A percentile compares a stretch with the other conserved stretches of the same genome.
Conservation (phyloP, 352 stramenopile species). For the Phytophthora brassicae region DNA sequence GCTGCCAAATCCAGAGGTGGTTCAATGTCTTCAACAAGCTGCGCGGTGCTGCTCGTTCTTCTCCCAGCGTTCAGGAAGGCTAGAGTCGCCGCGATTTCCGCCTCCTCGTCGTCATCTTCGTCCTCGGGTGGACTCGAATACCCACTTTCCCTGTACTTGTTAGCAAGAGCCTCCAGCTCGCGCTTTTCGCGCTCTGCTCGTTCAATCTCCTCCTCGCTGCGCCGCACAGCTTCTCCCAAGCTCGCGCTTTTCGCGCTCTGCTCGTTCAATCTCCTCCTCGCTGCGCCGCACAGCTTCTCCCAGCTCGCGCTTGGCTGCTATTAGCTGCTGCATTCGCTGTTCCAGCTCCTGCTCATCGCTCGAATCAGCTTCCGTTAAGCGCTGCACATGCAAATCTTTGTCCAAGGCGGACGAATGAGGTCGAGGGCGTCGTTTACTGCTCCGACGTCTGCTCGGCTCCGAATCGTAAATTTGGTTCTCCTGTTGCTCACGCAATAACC, state of each 20-base stretch:
- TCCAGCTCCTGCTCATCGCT: constrained; percentile 50
- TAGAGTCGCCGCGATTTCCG: constrained; percentile 28
- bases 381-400: constrained; percentile 26
- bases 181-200: constrained; percentile 34
- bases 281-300: constrained; percentile 39
- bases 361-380: constrained; percentile 27
- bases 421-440: constrained; percentile 15
- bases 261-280: constrained; percentile 33
- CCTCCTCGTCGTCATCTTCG: constrained; percentile 30
- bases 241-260: constrained; percentile 35
- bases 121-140: constrained; percentile 27
- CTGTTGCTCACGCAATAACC: constrained; percentile 15
- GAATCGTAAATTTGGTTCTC: constrained; percentile 8
- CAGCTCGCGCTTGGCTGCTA: constrained; percentile 40
- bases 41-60: constrained; percentile 24
- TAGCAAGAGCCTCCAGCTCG: constrained; percentile 34
- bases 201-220: constrained; percentile 39
- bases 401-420: constrained; percentile 28
- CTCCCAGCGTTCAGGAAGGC: constrained; percentile 27
- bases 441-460: constrained; percentile 16
- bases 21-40: constrained; percentile 29
- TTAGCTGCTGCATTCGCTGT: constrained; percentile 41
- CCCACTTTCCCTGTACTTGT: constrained; percentile 35
- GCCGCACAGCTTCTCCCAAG: constrained; percentile 37
- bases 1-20: constrained; percentile 44